Percentiles rank a stretch among this genome's conserved stretches.
These are phyloP conservation scores for Aegilops bicornis DNA, from an alignment of 176 grass and related monocot species.

Conservation along the genomic window DNA sequence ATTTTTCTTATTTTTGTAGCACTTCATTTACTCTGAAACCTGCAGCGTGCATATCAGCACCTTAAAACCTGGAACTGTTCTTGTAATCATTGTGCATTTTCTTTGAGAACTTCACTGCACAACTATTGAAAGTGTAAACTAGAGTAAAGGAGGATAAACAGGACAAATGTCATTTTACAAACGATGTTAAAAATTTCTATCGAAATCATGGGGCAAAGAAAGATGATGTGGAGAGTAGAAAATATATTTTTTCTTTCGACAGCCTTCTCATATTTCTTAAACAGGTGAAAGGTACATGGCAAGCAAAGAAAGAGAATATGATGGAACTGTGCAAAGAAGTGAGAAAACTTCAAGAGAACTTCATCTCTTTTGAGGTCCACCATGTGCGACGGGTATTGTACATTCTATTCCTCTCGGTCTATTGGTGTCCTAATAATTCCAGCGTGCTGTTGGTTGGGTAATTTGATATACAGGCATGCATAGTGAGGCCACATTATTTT, in stretches of 20 bases:
- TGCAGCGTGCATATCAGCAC: neutral
- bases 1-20: neutral
- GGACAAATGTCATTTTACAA: neutral
- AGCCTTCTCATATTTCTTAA: constrained; percentile 19
- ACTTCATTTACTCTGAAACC: constrained; percentile 19
- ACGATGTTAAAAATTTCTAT: neutral
- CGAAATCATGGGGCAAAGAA: neutral
- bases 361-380: constrained; percentile 50
- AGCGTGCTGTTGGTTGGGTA: neutral
- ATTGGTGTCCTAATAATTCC: neutral
- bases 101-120: neutral
- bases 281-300: constrained; percentile 53
- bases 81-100: constrained; percentile 15
- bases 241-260: neutral
- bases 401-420: neutral
- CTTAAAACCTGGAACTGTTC: neutral
- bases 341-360: constrained; percentile 45
- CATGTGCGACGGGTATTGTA: constrained; percentile 50
- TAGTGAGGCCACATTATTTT: constrained; percentile 8
- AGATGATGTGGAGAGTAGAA: neutral
- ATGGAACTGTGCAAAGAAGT: constrained; percentile 60
- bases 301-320: constrained; percentile 52
- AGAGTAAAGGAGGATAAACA: neutral
- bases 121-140: neutral
- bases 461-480: neutral